Evolutionary conservation across 805 yeast genomes (phyloP), one percentile per base, ranked within the genome.

Genomic region (Suhomyces emberorum): DNA sequence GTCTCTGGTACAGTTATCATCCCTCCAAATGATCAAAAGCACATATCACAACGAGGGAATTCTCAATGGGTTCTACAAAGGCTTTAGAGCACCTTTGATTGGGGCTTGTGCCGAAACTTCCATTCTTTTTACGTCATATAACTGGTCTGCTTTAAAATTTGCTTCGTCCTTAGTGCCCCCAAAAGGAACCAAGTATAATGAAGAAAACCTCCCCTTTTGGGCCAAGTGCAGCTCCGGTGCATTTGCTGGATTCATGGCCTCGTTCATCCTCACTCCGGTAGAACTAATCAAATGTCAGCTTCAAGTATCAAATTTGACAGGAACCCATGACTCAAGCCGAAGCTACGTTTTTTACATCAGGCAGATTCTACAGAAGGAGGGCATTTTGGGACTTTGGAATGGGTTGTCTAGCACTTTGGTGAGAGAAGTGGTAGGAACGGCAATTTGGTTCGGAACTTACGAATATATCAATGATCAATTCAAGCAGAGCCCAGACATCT

Each of bases 31-130:
- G 55, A 76, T 89, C 28, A 51, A 48, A 28, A 65, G 76, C 43
- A 85, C 95, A 0, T 72, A 77, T 40, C 44, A 46, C 2, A 68
- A 73, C 15, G 97, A 89, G 54, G 97, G 97, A 0, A 16, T 65
- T 6, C 36, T 83, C 16, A 53, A 63, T 29, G 96, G 96, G 3
- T 83, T 89, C 49, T 89, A 85, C 54, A 77, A 70, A 52, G 89
- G 98, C 1, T 57, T 91, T 4, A 61, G 79, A 9, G 85, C 95
- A 0, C 98, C 98, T 0, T 62, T 89, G 31, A 54, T 83, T 16
- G 97, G 97, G 1, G 96, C 97, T 0, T 83, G 95, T n/a, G 68
- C 86, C 32, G 98, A 91, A 57, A 83, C 81, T 37, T 88, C 96
- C 3, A 78, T 83, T 2, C 63, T 91, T 7, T 91, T 91, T 53